Evolutionary conservation across 306 rosid genomes (phyloP), one percentile per base, ranked within the genome.

Genomic region (Fragaria iinumae): DNA sequence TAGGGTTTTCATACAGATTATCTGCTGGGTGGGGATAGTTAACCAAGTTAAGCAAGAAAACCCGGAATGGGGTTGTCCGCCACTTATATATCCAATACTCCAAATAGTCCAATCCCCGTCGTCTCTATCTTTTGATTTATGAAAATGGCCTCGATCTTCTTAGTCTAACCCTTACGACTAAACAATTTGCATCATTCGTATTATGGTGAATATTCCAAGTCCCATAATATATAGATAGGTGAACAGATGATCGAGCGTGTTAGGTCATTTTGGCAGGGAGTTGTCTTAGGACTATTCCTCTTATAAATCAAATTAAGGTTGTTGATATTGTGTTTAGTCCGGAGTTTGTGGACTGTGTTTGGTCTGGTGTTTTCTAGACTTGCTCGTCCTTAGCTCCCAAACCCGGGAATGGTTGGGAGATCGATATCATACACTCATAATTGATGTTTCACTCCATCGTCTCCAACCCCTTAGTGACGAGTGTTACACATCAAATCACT

Each of bases 41-140:
- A 36, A 65, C 48, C 47, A 65, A 71, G 72, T 45, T 80, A 38
- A 52, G 84, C 84, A 91, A 60, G 73, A 86, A 90, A 89, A 84
- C 73, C 89, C 90, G 93, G 96, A 91, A 88, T 84, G 93, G 83
- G 84, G 93, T 86, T 87, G 72, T 76, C 88, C 90, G 81, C 89
- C 68, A 76, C n/a, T 65, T 29, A 2, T 29, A 29, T 29, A 53
- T 16, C 45, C 32, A 18, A 29, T 29, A 29, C 32, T 29, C 32
- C 32, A 8, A 25, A 4, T 17, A 32, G 32, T 25, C 65, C 65
- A 57, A 21, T 59, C 65, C 25, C 36, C 17, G 4, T 59, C 17
- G 4, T 11, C 34, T 59, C 34, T 29, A 11, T 25, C 64, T n/a
- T 20, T 23, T 57, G 12, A 9, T 57, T 57, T 21, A 57, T n/a